These are phyloP conservation scores for Hypocreales sp. DNA, from an alignment of 2,329 filamentous ascomycete genomes.

Conservation along the genomic window DNA sequence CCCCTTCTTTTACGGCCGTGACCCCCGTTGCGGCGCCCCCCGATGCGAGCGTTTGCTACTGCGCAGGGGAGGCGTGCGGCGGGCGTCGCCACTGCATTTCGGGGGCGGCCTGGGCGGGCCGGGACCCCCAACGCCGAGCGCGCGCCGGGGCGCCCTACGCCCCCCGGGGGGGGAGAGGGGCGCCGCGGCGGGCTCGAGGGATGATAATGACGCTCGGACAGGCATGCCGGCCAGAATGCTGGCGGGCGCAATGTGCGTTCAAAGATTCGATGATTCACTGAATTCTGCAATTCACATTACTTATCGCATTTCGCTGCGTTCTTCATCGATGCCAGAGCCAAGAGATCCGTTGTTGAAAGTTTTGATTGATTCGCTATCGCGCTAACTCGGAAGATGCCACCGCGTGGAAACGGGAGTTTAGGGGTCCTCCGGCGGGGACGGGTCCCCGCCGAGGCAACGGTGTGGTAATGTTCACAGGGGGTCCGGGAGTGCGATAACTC, in stretches of 20 bases:
- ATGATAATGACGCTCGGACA: not conserved
- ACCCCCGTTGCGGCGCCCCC: too few relatives aligned
- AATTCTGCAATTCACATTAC: constrained; percentile 2
- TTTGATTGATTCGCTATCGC: not conserved
- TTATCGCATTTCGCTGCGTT: constrained; percentile 2
- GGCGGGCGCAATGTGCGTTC: not conserved
- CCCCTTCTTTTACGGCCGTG: too few relatives aligned
- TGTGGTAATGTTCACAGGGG: too few relatives aligned
- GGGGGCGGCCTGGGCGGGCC: too few relatives aligned
- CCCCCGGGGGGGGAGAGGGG: too few relatives aligned
- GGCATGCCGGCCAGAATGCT: not conserved
- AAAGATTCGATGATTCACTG: constrained; percentile 1
- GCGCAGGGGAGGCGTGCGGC: not conserved
- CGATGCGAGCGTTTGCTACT: too few relatives aligned
- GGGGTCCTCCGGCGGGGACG: too few relatives aligned
- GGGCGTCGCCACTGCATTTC: constrained; percentile 1
- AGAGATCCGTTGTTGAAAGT: constrained; percentile 2
- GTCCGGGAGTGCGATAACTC: not conserved
- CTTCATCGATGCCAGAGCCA: constrained; percentile 1
- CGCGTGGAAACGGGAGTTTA: too few relatives aligned
- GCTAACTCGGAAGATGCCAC: too few relatives aligned
- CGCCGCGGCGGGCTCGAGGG: not conserved
- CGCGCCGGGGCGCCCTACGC: too few relatives aligned
- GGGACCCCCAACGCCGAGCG: too few relatives aligned
- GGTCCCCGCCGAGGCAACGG: too few relatives aligned